Base-by-base conservation (phyloP, 179 eudicot genomes). In the Beta macrorhiza region DNA sequence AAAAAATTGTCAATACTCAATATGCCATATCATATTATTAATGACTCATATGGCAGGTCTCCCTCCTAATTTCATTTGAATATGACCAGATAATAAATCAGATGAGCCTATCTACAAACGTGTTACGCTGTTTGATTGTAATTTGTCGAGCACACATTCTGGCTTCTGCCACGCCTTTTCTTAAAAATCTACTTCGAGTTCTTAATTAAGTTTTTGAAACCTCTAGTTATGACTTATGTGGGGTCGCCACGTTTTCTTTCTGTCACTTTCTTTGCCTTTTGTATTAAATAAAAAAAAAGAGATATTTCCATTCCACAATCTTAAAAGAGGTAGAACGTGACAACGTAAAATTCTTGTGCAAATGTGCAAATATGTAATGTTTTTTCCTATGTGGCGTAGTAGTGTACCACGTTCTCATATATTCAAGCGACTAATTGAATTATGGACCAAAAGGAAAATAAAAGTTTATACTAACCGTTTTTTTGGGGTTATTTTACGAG, bases 271-370 rank as follows among this genome's bases (percentile, higher is more conserved):
- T 29, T 74, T 15, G 7, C 47, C 47, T 15, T 56, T 55, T 74
- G 13, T 55, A 53, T 51, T 29, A 1, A 55, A 51, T 20, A 22
- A 29, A 29, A 73, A 53, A 32, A 49, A 52, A 2, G 29, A 70
- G 19, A 73, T 52, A 52, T 74, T 57, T 64, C 11, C 77, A 56
- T 57, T 64, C 11, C 77, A 56, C 64, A 56, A 74, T 74, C 25
- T 74, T 14, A 6, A 37, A 72, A 74, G 64, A 16, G 63, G 15
- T 25, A 56, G 5, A 25, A 74, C 77, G 64, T 56, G 49, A 74
- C 64, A 52, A 73, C 61, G 53, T 53, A 9, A 55, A 6, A 2
- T 11, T 51, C 73, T 29, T 32, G 29, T 67, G 70, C 29, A 65
- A 65, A 22, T 14, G 3, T 42, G 11, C n/a, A n/a, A 61, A 20